Evolutionary conservation across 352 stramenopile species (phyloP).

Genomic region (Phytophthora pluvialis): DNA sequence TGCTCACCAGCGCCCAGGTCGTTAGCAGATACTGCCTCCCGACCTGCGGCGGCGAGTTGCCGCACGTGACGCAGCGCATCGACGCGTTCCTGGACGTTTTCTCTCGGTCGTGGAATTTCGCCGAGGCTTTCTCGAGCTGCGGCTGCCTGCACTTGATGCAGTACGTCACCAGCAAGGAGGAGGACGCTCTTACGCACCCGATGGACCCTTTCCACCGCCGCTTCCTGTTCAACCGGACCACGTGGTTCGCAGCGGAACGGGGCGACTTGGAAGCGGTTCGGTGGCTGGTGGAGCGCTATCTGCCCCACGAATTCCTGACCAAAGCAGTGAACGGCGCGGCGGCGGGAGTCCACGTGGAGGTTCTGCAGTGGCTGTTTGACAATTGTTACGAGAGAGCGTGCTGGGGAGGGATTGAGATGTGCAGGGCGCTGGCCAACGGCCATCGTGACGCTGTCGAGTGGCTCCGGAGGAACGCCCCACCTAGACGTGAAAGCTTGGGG

Average conservation of each 20-base stretch:
- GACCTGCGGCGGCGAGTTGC: constrained; percentile 1
- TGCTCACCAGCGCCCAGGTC: constrained; percentile 9
- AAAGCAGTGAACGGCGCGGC: constrained; percentile 27
- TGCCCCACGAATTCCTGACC: constrained; percentile 17
- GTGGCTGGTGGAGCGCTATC: constrained; percentile 20
- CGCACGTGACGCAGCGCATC: constrained; percentile 16
- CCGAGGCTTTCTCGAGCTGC: constrained; percentile 13
- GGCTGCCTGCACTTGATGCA: constrained; percentile 19
- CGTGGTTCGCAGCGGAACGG: constrained; percentile 11
- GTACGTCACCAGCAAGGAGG: constrained; percentile 7
- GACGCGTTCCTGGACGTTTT: constrained; percentile 28
- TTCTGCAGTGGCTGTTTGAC: constrained; percentile 25
- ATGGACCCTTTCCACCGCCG: constrained; percentile 25
- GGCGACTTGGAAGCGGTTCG: constrained; percentile 18
- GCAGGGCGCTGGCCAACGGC: constrained; percentile 32
- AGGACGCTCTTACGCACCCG: neutral
- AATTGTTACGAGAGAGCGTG: constrained; percentile 1
- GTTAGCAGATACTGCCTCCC: constrained; percentile 6
- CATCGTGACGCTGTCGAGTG: constrained; percentile 48
- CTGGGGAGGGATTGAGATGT: constrained; percentile 30
- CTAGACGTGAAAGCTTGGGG: constrained; percentile 7
- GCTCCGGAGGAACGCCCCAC: constrained; percentile 34
- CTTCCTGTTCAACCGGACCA: constrained; percentile 18
- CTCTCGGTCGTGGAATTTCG: constrained; percentile 14
- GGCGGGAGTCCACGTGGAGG: constrained; percentile 6